phyloP scores from a whole-genome alignment of 2,329 filamentous ascomycete species.

The Hypomyces perniciosus region DNA sequence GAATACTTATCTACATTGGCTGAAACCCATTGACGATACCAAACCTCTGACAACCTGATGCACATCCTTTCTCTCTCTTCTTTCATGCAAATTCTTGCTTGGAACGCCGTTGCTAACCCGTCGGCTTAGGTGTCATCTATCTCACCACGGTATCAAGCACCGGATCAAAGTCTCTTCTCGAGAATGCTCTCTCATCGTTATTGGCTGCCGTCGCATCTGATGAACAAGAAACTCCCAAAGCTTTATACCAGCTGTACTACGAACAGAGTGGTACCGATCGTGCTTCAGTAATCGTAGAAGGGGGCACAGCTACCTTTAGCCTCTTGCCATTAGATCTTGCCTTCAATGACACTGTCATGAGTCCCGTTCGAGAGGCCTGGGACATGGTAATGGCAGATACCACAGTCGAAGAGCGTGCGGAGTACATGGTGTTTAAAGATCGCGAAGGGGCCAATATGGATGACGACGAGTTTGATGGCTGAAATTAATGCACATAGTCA shows the following conservation, averaged over 20 bases:
- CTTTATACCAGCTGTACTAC: conserved; percentile 50
- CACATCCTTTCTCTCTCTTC: conserved; percentile 26
- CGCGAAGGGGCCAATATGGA: conserved; percentile 58
- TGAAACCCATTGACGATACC: conserved; percentile 84
- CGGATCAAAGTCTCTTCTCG: conserved; percentile 31
- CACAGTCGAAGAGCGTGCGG: conserved; percentile 34
- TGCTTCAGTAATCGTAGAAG: conserved; percentile 26
- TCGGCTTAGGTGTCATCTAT: conserved; percentile 28
- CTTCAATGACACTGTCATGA: conserved; percentile 66
- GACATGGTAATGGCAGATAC: conserved; percentile 50
- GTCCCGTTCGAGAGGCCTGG: conserved; percentile 67
- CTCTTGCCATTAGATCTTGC: conserved; percentile 58
- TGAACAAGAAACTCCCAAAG: conserved; percentile 22
- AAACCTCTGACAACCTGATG: conserved; percentile 87
- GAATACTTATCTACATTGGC: conserved; percentile 99
- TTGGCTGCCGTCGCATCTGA: conserved; percentile 27
- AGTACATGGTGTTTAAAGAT: conserved; percentile 76
- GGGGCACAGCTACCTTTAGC: conserved; percentile 50
- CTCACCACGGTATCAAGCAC: conserved; percentile 31
- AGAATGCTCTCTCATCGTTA: conserved; percentile 37
- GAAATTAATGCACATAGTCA: conserved; percentile 7
- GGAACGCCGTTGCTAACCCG: neutral
- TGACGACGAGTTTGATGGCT: conserved; percentile 45
- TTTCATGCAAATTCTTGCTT: neutral
- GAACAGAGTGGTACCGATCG: conserved; percentile 39